Percentiles rank a stretch among this genome's conserved stretches.
Conservation (phyloP, 78 protist species). For the Dictyostelium firmibasis region DNA sequence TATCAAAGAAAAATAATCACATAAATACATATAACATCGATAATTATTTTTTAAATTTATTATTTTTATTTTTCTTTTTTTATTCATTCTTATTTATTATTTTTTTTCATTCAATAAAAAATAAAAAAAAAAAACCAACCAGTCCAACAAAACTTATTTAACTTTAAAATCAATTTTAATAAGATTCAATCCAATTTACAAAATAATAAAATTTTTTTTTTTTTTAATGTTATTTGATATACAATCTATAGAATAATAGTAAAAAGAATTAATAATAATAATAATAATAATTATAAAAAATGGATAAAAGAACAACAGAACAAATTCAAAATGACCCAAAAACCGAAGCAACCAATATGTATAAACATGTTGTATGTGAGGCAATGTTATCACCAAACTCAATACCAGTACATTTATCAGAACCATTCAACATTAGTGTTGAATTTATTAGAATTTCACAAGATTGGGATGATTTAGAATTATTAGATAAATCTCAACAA, state of each 20-base stretch:
- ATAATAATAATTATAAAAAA: neutral
- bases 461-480: conserved; percentile 32
- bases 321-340: conserved; percentile 18
- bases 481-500: conserved; percentile 27
- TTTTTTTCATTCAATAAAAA: neutral
- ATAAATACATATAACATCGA: neutral
- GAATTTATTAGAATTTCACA: conserved; percentile 40
- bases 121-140: too few species aligned
- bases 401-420: conserved; percentile 68
- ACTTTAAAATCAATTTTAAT: too few species aligned
- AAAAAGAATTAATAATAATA: too few species aligned
- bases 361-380: conserved; percentile 35
- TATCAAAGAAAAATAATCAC: neutral
- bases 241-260: too few species aligned
- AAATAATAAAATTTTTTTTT: too few species aligned
- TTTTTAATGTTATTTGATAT: too few species aligned
- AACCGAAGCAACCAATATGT: conserved; percentile 24
- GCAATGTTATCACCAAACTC: neutral
- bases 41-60: too few species aligned
- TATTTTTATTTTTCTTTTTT: too few species aligned
- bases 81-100: too few species aligned
- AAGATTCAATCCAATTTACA: too few species aligned
- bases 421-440: conserved; percentile 68
- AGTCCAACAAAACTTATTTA: too few species aligned
- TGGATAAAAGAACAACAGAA: conserved; percentile 1